Base-by-base conservation (phyloP, 2,329 filamentous ascomycete genomes). In the Nothophoma quercina region DNA sequence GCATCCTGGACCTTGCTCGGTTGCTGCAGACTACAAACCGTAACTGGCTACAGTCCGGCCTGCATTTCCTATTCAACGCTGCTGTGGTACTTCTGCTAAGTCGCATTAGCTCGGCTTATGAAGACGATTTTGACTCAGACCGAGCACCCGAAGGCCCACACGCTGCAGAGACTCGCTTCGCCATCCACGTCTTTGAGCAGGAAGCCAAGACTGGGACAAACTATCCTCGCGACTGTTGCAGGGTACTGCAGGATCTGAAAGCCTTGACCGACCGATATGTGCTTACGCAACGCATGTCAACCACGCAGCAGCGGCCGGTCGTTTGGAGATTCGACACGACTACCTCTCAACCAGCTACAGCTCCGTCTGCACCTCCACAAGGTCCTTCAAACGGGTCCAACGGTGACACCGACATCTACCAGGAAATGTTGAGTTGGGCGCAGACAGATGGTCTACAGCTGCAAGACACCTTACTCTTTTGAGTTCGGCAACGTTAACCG, bases 1-100 rank as follows among this genome's bases (percentile, higher is more conserved):
- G 41, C 28, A 69, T 68, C n/a, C 32, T 69, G 18, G 16, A 54
- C 6, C 35, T 67, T 1, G 63, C 66, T 21, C 56, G 56, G 23
- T 51, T 55, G 13, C 29, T 61, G 1, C 42, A 53, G 21, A 48
- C 42, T 12, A 48, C 45, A 3, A 58, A 29, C 13, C 19, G 57
- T 26, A 60, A 58, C 22, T 47, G 67, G 25, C 45, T 68, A 4
- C 63, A 65, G 39, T 58, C 63, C 21, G 59, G 59, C 13, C 33
- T 69, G n/a, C 66, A 69, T 26, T 67, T 65, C 29, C 53, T 68
- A 3, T 69, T 69, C 41, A 67, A 68, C 39, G 64, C 64, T 18
- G 56, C 62, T n/a, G 62, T 69, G 15, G 51, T 68, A 28, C 46
- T 68, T 21, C 53, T 69, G 22, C 51, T 69, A 18, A 49, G 62